These are phyloP conservation scores for Geosmithia flava DNA, from an alignment of 2,329 filamentous ascomycete species.

Conservation along the genomic window DNA sequence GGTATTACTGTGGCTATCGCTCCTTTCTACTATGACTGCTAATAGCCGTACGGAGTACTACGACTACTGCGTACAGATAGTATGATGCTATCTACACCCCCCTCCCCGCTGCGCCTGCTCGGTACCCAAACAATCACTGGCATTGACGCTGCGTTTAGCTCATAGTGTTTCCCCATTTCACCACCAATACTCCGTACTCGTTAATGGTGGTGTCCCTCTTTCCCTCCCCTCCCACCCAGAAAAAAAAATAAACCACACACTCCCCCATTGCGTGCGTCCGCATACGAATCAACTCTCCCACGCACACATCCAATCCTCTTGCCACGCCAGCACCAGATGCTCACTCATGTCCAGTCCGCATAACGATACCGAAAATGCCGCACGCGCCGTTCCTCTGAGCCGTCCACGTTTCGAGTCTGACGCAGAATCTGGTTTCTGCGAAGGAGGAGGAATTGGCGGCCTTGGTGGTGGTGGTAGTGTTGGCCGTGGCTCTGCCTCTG, in stretches of 20 bases:
- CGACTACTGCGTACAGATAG: no score
- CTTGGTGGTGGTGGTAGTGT: neutral
- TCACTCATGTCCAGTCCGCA: constrained; percentile 44
- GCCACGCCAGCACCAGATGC: constrained; percentile 30
- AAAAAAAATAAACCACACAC: no score
- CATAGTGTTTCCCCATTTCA: neutral
- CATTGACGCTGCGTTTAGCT: neutral
- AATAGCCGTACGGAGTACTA: no score
- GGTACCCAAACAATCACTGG: no score
- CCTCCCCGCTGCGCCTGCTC: neutral
- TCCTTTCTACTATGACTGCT: no score
- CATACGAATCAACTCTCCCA: constrained; percentile 17
- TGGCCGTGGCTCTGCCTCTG: neutral
- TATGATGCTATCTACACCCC: no score
- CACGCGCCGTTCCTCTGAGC: constrained; percentile 33
- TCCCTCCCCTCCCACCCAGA: neutral
- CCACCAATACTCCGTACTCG: neutral
- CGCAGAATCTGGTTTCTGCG: constrained; percentile 3
- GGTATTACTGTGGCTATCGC: no score
- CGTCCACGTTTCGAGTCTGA: constrained; percentile 5
- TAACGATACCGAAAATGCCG: constrained; percentile 41
- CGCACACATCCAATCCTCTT: constrained; percentile 7
- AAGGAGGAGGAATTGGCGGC: constrained; percentile 1
- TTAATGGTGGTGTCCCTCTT: neutral
- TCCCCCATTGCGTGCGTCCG: no score